Percentiles rank a stretch among this genome's conserved stretches.
phyloP scores from a whole-genome alignment of 768 basidiomycete genomes.

The Trametes coccinea region DNA sequence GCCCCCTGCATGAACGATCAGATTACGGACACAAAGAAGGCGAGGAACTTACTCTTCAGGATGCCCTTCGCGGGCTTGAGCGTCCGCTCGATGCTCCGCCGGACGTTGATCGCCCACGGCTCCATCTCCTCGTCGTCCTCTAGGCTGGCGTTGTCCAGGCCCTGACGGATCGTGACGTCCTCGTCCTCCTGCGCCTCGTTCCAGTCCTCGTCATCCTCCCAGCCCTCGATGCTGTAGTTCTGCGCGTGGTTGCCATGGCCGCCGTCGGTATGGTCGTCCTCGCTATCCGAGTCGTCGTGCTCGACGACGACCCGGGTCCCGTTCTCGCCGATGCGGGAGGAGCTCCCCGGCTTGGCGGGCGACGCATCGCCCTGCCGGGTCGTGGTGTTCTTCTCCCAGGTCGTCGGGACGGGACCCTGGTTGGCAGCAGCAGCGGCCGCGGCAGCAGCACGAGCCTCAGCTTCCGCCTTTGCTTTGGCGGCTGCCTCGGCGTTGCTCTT shows the following conservation, averaged over 20 bases:
- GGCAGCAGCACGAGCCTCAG: conserved; percentile 52
- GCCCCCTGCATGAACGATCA: conserved; percentile 16
- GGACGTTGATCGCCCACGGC: conserved; percentile 76
- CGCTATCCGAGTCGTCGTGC: conserved; percentile 58
- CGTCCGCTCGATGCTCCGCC: conserved; percentile 69
- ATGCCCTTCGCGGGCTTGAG: conserved; percentile 79
- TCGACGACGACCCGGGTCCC: conserved; percentile 66
- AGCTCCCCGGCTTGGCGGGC: conserved; percentile 41
- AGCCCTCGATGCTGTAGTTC: conserved; percentile 49
- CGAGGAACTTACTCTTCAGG: conserved; percentile 69
- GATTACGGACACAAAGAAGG: conserved; percentile 10
- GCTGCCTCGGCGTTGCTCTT: conserved; percentile 83
- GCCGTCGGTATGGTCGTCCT: conserved; percentile 56
- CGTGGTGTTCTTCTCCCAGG: conserved; percentile 85
- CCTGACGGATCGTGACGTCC: conserved; percentile 71
- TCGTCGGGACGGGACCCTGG: conserved; percentile 45
- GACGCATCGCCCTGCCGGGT: conserved; percentile 50
- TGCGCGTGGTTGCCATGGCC: conserved; percentile 43
- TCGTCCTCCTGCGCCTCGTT: conserved; percentile 67
- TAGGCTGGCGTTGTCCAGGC: conserved; percentile 49
- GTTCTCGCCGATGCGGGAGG: conserved; percentile 57
- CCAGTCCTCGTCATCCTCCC: conserved; percentile 83
- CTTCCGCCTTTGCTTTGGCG: conserved; percentile 58
- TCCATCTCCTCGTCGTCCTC: conserved; percentile 62
- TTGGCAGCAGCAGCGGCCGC: conserved; percentile 35